These are phyloP conservation scores for Aspergillus sp. DNA, from an alignment of 2,329 filamentous ascomycete genomes.

Conservation along the genomic window DNA sequence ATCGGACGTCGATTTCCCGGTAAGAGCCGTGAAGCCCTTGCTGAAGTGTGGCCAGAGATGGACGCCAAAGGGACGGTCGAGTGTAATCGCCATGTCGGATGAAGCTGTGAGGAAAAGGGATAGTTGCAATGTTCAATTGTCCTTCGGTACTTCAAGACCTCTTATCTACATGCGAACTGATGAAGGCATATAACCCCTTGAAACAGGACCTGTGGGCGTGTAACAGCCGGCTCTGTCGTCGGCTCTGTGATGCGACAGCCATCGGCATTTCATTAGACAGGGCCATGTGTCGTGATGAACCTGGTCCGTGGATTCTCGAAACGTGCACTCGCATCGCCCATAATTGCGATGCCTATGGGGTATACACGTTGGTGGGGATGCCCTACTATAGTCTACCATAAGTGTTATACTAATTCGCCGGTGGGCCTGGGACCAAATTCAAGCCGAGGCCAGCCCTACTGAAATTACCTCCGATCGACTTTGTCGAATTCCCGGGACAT, in stretches of 20 bases:
- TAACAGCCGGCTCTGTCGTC: no score
- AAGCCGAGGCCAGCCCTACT: constrained; percentile 1
- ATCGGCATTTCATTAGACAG: no score
- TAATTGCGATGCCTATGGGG: no score
- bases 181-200: neutral
- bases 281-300: no score
- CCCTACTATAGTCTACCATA: no score
- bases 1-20: constrained; percentile 80
- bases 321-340: no score
- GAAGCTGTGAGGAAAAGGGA: neutral
- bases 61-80: constrained; percentile 90
- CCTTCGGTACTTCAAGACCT: no score
- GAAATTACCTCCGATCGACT: neutral
- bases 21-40: constrained; percentile 73
- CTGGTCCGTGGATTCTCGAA: no score
- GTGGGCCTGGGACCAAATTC: neutral
- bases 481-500: no score
- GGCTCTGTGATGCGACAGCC: neutral
- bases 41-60: constrained; percentile 93
- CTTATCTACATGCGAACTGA: neutral
- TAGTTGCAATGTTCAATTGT: no score
- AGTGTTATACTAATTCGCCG: neutral
- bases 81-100: constrained; percentile 60
- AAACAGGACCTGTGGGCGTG: neutral
- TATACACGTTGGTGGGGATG: neutral